Evolutionary conservation across 495 filamentous ascomycete species (phyloP), one percentile per base, ranked within the genome.

Genomic region (Annulohypoxylon moriforme): DNA sequence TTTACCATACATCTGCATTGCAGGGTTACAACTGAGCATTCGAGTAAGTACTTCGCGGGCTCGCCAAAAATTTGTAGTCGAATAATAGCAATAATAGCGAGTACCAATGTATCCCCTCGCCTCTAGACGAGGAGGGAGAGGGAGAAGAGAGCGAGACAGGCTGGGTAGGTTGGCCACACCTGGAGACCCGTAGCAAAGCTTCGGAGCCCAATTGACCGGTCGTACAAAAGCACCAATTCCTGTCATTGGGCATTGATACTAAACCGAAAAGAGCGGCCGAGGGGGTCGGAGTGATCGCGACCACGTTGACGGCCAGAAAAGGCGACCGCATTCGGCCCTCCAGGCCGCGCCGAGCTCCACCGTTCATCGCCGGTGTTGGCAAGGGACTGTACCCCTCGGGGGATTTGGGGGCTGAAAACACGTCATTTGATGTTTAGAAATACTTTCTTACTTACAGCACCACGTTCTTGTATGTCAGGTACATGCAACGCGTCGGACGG

Each of bases 201-300:
- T 74, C 59, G 59, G 59, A 64, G 71, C 71, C 71, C 71, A 74
- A 74, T 74, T 68, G 71, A 60, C 67, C 71, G 67, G 67, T 74
- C 25, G 58, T 60, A 71, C 67, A 55, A 57, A 70, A 42, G 40
- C 29, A 58, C 25, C 33, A 63, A 27, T 67, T 67, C 60, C 58
- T 73, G 66, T 56, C 71, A 74, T 74, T 74, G 71, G 71, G 71
- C 71, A 74, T 64, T 74, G 71, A 74, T 70, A 57, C 67, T 71
- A 71, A 67, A 67, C 71, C 67, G 61, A 64, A 64, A 20, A 63
- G 33, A 64, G 59, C 38, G 71, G 57, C 62, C 52, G 61, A 67
- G 31, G 16, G 44, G 71, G 56, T 46, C 49, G 64, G 59, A 27
- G 67, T 68, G 61, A 70, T 67, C 58, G 62, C 62, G 71, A 67